Conservation (phyloP, 2,329 filamentous ascomycete species). For the Pseudogymnoascus sp. region DNA sequence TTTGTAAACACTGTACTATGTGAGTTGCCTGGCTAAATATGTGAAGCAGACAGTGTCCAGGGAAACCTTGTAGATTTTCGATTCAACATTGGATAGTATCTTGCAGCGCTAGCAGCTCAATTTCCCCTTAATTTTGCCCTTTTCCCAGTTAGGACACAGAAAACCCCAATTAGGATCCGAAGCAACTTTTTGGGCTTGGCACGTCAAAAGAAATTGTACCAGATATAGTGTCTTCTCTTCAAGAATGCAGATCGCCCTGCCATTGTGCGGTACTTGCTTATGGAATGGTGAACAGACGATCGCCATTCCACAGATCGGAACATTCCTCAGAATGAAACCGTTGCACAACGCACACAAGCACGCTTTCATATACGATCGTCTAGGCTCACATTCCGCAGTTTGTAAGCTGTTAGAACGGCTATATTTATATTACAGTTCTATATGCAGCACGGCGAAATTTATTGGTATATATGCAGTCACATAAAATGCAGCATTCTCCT, state of each 20-base stretch:
- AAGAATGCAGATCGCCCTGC: not conserved
- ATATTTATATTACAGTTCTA: not conserved
- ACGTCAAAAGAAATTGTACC: not conserved
- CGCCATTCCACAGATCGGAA: no score
- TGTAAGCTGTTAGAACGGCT: not conserved
- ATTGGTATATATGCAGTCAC: slow-evolving; percentile 13
- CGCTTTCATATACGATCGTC: not conserved
- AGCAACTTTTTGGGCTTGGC: not conserved
- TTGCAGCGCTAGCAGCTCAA: not conserved
- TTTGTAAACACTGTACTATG: not conserved
- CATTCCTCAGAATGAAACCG: not conserved
- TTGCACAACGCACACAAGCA: not conserved
- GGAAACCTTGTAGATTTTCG: not conserved
- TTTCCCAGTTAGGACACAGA: not conserved
- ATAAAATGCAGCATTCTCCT: not conserved
- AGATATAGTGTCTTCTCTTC: not conserved
- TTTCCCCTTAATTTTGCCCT: not conserved
- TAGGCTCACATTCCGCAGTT: not conserved
- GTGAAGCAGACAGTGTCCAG: not conserved
- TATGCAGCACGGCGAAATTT: not conserved
- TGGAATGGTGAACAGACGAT: not conserved
- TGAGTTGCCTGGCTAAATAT: not conserved
- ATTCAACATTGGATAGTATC: not conserved
- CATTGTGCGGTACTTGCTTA: not conserved
- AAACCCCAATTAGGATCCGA: not conserved